These are phyloP conservation scores for Lanmaoa pseudosensibilis DNA, from an alignment of 768 basidiomycete species.

Conservation along the genomic window DNA sequence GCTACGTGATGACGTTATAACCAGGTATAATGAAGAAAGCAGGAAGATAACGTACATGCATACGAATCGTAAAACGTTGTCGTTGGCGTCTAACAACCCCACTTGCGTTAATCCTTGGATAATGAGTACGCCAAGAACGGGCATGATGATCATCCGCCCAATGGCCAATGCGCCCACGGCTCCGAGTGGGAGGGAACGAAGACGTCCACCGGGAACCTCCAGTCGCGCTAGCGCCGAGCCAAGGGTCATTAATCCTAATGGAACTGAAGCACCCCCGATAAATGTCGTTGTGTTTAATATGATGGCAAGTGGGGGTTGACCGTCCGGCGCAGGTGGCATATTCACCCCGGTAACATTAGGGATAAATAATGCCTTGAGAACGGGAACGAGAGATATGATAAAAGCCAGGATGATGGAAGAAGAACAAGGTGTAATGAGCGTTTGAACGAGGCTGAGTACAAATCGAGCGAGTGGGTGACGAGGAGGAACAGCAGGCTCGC, in stretches of 20 bases:
- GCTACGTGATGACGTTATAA: constrained; percentile 32
- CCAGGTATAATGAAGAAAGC: neutral
- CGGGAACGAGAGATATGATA: constrained; percentile 53
- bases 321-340: constrained; percentile 59
- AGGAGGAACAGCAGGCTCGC: neutral
- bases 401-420: constrained; percentile 55
- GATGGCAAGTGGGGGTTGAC: constrained; percentile 64
- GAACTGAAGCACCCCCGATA: constrained; percentile 62
- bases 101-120: constrained; percentile 47
- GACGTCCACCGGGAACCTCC: constrained; percentile 47
- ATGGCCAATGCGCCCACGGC: constrained; percentile 55
- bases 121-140: constrained; percentile 61
- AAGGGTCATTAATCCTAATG: constrained; percentile 59
- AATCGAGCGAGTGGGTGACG: constrained; percentile 11
- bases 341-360: constrained; percentile 39
- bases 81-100: constrained; percentile 48
- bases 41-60: constrained; percentile 54
- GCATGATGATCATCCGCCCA: constrained; percentile 55
- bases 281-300: constrained; percentile 57
- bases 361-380: constrained; percentile 63
- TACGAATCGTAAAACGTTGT: constrained; percentile 63
- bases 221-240: constrained; percentile 64
- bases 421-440: constrained; percentile 48
- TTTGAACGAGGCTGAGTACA: constrained; percentile 30
- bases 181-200: constrained; percentile 47